Base-by-base conservation (phyloP, 116 monocot species). In the Papilionanthe hybrid region DNA sequence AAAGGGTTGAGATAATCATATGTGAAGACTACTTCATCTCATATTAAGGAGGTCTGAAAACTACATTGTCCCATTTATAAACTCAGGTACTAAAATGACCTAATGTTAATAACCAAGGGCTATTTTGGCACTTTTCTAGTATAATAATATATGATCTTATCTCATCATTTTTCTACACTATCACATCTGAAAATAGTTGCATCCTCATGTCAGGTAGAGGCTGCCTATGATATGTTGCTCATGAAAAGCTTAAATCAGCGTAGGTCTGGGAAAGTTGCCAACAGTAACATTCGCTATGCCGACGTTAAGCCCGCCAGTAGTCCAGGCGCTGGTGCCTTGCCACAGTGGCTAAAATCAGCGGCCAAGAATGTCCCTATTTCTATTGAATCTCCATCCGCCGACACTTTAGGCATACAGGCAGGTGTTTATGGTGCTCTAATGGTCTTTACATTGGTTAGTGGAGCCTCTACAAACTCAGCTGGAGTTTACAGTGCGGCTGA, bases 181-280 rank as follows among this genome's bases (percentile, higher is more conserved):
- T 30, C 69, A 32, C 23, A 32, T 73, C 75, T 73, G 18, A 43
- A 73, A 73, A 27, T 49, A 23, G 42, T 42, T 49, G 75, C 22
- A 75, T 48, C 81, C 22, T 81, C 55, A 66, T 79, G 86, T 86
- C 86, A 97, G 97, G 84, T 91, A 67, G 97, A 97, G 81, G 85
- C 94, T 80, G 97, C 97, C 83, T 97, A 97, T 85, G 97, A 97
- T 79, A 97, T 91, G 85, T 78, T 97, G 85, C 94, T 97, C 66
- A 94, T 97, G 97, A 88, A 94, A 80, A 94, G 97, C 29, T 85
- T 97, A 71, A 87, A 81, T 68, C 92, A 87, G 78, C 84, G 97
- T 7, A 86, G 92, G 50, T 89, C 97, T 47, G 97, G 97, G n/a
- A 97, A 97, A 84, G 97, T 94, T 84, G 86, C 85, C 53, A 87